phyloP scores from a whole-genome alignment of 2,329 filamentous ascomycete genomes.

The Colletotrichum cereale region DNA sequence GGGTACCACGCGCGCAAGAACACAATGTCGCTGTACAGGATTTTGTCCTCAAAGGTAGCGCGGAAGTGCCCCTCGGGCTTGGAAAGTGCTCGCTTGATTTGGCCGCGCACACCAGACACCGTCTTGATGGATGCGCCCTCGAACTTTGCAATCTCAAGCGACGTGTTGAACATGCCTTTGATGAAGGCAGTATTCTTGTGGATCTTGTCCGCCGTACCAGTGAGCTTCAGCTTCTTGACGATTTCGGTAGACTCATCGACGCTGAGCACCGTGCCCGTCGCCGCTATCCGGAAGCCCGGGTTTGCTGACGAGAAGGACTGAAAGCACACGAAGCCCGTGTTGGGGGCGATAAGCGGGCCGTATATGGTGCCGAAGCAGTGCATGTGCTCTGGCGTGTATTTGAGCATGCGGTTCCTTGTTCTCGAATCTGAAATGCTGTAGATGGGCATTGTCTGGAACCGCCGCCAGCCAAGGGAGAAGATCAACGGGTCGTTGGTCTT shows the following conservation, averaged over 20 bases:
- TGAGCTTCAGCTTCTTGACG: slow-evolving; percentile 99
- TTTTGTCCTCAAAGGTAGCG: slow-evolving; percentile 98
- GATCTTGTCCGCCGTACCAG: slow-evolving; percentile 93
- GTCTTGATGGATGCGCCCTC: slow-evolving; percentile 96
- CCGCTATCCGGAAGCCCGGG: slow-evolving; percentile 92
- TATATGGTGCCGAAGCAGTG: slow-evolving; percentile 98
- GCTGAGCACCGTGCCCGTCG: slow-evolving; percentile 91
- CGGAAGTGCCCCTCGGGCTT: slow-evolving; percentile 97
- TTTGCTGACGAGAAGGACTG: slow-evolving; percentile 88
- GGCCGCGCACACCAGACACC: slow-evolving; percentile 93
- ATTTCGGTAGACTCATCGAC: slow-evolving; percentile 98
- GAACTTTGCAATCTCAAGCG: slow-evolving; percentile 97
- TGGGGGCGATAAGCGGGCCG: slow-evolving; percentile 92
- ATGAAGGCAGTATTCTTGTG: slow-evolving; percentile 99
- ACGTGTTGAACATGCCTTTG: slow-evolving; percentile 96
- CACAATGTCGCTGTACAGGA: slow-evolving; percentile 95
- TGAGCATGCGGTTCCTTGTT: slow-evolving; percentile 96
- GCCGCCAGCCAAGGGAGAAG: slow-evolving; percentile 94
- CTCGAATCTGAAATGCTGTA: slow-evolving; percentile 96
- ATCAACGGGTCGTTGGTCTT: slow-evolving; percentile 98
- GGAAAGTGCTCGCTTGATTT: slow-evolving; percentile 94
- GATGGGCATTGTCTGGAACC: slow-evolving; percentile 92
- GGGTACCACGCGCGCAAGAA: slow-evolving; percentile 98
- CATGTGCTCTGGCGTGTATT: slow-evolving; percentile 99
- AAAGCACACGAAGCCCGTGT: slow-evolving; percentile 95